A percentile compares a stretch with the other conserved stretches of the same genome.
Conservation (phyloP, 345 rosid species). For the Boechera divaricarpa region DNA sequence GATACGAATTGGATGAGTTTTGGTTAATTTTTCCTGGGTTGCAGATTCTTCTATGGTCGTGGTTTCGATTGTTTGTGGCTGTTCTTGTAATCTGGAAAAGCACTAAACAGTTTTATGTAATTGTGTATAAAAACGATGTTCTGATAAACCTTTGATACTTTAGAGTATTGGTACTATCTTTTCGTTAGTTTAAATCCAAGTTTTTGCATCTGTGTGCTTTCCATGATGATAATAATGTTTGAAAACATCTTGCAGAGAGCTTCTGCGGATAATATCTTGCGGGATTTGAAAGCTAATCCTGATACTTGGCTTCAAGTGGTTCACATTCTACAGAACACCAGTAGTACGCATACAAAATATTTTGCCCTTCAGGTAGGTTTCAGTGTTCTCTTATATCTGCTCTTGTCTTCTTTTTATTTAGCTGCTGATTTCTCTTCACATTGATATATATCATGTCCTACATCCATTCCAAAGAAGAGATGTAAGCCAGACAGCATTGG, state of each 20-base stretch:
- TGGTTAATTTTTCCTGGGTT: slow-evolving; percentile 10
- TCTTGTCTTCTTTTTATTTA: not conserved
- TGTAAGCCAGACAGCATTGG: slow-evolving; percentile 1
- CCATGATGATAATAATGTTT: not conserved
- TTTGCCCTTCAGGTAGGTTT: slow-evolving; percentile 85
- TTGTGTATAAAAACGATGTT: not conserved
- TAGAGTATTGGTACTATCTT: not conserved
- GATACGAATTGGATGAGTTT: not conserved
- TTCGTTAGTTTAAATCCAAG: not conserved
- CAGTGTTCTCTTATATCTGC: not conserved
- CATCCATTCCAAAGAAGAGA: slow-evolving; percentile 1
- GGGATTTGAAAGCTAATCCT: slow-evolving; percentile 88
- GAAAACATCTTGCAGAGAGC: slow-evolving; percentile 60
- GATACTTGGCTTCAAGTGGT: slow-evolving; percentile 99
- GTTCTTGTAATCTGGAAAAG: not conserved
- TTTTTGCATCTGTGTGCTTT: slow-evolving; percentile 11
- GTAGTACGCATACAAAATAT: slow-evolving; percentile 80
- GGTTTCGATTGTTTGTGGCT: slow-evolving; percentile 12
- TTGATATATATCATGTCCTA: not conserved
- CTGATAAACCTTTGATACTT: not conserved
- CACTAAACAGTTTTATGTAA: not conserved
- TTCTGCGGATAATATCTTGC: slow-evolving; percentile 87
- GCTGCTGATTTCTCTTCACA: not conserved
- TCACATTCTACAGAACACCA: slow-evolving; percentile 77
- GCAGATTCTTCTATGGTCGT: not conserved